Base-by-base conservation (phyloP, 1,284 basidiomycete genomes). In the Retiboletus flavoniger region DNA sequence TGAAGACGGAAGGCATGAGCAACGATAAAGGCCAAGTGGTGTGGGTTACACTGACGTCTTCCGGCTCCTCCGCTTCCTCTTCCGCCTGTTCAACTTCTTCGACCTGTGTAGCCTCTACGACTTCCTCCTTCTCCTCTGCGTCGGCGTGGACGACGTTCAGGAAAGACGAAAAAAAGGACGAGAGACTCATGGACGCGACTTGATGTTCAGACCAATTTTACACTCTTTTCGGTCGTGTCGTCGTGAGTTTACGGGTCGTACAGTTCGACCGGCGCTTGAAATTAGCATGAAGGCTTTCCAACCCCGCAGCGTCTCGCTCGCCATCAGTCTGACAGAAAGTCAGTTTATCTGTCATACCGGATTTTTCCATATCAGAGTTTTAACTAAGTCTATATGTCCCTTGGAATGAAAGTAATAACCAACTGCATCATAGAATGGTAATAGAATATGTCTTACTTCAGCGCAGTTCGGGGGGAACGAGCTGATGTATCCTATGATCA, bases 21-120 rank as follows among this genome's bases (percentile, higher is more conserved):
- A 44, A 7, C 16, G 28, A 8, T 45, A 36, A 9, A 51, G 17
- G 32, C 34, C 13, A 5, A 40, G 50, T 17, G 7, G 32, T 41
- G 21, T 24, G n/a, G 8, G 56, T 54, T 59, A 11, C 6, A 83
- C 88, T 68, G 65, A 93, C 91, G 70, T 93, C 91, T 72, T 93
- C 89, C 24, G 90, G 89, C 61, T 91, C 90, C 60, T 87, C 85
- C 59, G 79, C 81, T 56, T 86, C 81, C 55, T 73, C 78, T 43
- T 69, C 72, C 47, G 72, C 76, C 31, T 74, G 76, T 52, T 72
- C 74, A 36, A 70, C 76, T 58, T 61, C 53, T 57, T 67, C 60
- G 42, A 58, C 57, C 26, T 63, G 60, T 31, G 48, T 17, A 14
- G 58, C 41, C 44, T 64, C 67, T 11, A 66, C 53, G n/a, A 58